phyloP scores from a whole-genome alignment of 805 yeast genomes.

The Metschnikowia amazonensis region DNA sequence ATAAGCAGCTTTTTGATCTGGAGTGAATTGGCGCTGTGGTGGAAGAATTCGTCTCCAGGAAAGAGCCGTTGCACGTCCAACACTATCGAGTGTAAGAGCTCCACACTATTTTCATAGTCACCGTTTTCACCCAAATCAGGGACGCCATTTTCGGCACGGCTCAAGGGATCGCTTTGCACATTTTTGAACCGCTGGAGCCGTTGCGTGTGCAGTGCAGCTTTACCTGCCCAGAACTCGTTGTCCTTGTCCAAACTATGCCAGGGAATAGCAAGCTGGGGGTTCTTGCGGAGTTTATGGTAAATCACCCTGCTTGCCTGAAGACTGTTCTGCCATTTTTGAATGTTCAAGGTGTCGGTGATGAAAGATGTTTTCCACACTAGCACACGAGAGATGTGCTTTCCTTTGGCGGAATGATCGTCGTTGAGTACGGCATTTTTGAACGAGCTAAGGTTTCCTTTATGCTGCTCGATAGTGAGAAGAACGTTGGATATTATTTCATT shows the following conservation, averaged over 20 bases:
- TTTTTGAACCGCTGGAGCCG: conserved; percentile 19
- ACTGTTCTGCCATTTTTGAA: conserved; percentile 30
- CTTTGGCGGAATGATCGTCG: conserved; percentile 25
- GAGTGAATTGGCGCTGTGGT: conserved; percentile 16
- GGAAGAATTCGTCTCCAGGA: conserved; percentile 41
- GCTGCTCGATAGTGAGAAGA: conserved; percentile 34
- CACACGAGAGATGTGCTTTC: conserved; percentile 26
- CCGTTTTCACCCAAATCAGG: background rate
- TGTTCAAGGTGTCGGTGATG: conserved; percentile 34
- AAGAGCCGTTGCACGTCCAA: conserved; percentile 51
- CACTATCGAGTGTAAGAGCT: conserved; percentile 41
- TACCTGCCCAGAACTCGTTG: conserved; percentile 20
- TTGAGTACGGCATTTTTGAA: conserved; percentile 28
- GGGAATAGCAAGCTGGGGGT: conserved; percentile 32
- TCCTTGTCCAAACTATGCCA: conserved; percentile 36
- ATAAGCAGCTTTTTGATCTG: conserved; percentile 30
- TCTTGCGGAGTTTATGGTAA: conserved; percentile 30
- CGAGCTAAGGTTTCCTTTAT: conserved; percentile 26
- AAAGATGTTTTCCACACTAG: conserved; percentile 38
- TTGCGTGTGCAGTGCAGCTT: background rate
- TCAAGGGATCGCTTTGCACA: conserved; percentile 20
- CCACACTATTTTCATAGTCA: conserved; percentile 30
- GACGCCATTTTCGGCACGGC: conserved; percentile 3
- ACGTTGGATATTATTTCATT: conserved; percentile 36
- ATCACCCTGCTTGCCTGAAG: conserved; percentile 31